Evolutionary conservation across 495 filamentous ascomycete species (phyloP), one percentile per base, ranked within the genome.

Genomic region (Penicillium paradoxum): DNA sequence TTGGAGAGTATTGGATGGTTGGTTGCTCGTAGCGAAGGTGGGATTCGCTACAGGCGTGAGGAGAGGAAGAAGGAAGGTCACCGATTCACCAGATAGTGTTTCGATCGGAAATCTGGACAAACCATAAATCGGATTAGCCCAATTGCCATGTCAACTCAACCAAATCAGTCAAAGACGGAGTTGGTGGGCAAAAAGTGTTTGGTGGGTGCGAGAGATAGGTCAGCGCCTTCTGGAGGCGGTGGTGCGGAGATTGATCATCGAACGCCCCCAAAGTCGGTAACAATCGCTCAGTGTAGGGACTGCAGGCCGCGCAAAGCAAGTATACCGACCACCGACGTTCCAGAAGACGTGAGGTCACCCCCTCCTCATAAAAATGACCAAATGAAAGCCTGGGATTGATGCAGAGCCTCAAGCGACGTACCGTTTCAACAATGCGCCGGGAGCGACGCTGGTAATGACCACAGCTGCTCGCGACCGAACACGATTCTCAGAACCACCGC

Each of bases 211-310:
- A 63, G 45, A 44, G 55, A 51, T 51, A 55, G 59, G 55, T 55
- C 49, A 58, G 55, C 49, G 61, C 60, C 62, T 64, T 55, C 60
- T 67, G 67, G 71, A 75, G 72, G 72, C 72, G 72, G 72, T 51
- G 49, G 49, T 75, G 72, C 72, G 72, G 72, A 75, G 72, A 73
- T 70, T 74, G 65, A 68, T 73, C 68, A 69, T 69, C 63, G 59
- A 61, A 57, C 55, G 52, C 55, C 68, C 68, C 68, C 67, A 72
- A 57, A 63, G 58, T 58, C 59, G 65, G 48, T 48, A 62, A 30
- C 58, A 53, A 47, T 63, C 57, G 56, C 51, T 54, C 45, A 42
- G 45, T 41, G 33, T 53, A 58, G 58, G 48, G 54, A 45, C 54
- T 49, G 45, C 47, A 45, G 45, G 53, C 57, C 61, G 67, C 67